Evolutionary conservation across 306 rosid species (phyloP), one percentile per base, ranked within the genome.

Genomic region (Mimosa bimucronata): DNA sequence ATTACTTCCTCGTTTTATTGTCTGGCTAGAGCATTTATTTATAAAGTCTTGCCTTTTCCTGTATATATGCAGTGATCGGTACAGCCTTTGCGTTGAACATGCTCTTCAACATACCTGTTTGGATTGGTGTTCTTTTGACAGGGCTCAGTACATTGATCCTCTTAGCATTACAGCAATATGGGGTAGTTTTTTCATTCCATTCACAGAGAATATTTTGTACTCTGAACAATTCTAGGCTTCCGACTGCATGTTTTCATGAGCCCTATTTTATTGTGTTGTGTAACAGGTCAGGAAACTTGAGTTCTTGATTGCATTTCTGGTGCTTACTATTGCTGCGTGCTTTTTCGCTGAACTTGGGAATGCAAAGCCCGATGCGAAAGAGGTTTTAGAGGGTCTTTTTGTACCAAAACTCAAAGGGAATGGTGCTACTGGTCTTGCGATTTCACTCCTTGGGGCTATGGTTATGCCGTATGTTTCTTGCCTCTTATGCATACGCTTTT

Each of bases 401-500:
- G 67, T 81, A 79, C 99, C 99, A 31, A 83, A 93, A 85, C 94
- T 95, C 74, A 91, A 89, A 81, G 99, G 97, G 76, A 89, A 60
- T 83, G 98, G 98, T 69, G 97, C 99, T 58, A 90, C 92, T 55
- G 99, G 99, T 76, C 97, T 95, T 79, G 99, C 99, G 34, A 93
- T 95, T 88, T 95, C 99, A 55, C 98, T 95, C 68, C 98, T 95
- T 4, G 99, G 99, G 57, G 99, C 98, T 80, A 93, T 95, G 99
- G 99, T 95, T 89, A 95, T 95, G 99, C 98, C 99, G 98, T 95
- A 89, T 3, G 98, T 92, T 82, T 70, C 41, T 74, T 55, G 25
- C 64, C 46, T 52, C 70, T 72, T 81, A 18, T 18, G 30, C 74
- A 64, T 5, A 73, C 66, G 66, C 55, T 83, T 0, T 14, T 9